Evolutionary conservation across 2,329 filamentous ascomycete genomes (phyloP), one percentile per base, ranked within the genome.

Genomic region (Alternaria longipes): DNA sequence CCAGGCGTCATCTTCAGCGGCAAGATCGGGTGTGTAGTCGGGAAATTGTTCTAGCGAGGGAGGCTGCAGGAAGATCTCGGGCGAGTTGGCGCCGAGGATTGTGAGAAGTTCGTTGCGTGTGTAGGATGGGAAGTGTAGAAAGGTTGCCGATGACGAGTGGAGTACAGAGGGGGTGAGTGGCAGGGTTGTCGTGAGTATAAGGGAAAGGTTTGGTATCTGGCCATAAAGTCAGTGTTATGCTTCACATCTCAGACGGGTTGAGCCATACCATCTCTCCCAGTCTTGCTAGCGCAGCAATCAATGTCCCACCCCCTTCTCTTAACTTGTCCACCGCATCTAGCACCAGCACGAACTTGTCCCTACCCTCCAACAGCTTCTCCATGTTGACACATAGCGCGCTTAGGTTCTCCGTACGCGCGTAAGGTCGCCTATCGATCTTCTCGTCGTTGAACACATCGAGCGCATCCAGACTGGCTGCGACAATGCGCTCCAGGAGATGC

Each of bases 271-370:
- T 85, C 78, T 97, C 93, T 14, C 91, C 90, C 20, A 99, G 79
- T 62, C 94, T 86, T 22, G 91, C 92, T 63, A 99, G 81, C 12
- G 92, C 93, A 32, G 94, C 89, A 5, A 97, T 81, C 14, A 98
- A 80, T 1, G 92, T 97, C 3, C 88, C 85, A 6, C 91, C 88
- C 6, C 91, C 88, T 73, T 98, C 94, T 71, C 90, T 85, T 77
- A 97, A 91, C 64, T 85, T 87, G 77, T 98, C 94, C 59, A 98
- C 90, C 11, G 89, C 92, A 81, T 98, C 95, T 64, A 98, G 85
- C 11, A 97, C 91, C 59, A 98, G 79, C 8, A 94, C 89, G 69
- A 97, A 93, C 65, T 90, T 88, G 66, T 51, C 65, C n/a, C 64
- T 62, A 3, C 84, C 83, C 52, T 84, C 80, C 46, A 94, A 78